phyloP scores from a whole-genome alignment of 1,139 yeast species.

The Hanseniaspora gamundiae region DNA sequence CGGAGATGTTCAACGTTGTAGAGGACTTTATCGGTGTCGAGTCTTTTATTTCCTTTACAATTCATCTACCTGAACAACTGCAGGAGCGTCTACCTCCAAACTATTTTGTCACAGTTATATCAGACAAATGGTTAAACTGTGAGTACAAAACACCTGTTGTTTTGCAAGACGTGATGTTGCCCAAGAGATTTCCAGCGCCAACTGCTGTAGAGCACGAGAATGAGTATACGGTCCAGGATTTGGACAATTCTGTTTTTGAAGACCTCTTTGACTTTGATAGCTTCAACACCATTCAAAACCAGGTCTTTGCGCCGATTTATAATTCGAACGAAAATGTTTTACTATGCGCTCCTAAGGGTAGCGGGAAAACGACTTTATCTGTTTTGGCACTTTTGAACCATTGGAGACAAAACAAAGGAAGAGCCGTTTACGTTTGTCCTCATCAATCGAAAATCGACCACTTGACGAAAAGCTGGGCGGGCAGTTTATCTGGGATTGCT shows the following conservation, averaged over 20 bases:
- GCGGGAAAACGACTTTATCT: conserved; percentile 63
- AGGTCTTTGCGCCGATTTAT: conserved; percentile 49
- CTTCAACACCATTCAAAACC: conserved; percentile 68
- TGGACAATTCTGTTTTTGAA: conserved; percentile 37
- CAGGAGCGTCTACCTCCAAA: conserved; percentile 59
- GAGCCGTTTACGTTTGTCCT: conserved; percentile 61
- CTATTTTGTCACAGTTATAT: conserved; percentile 57
- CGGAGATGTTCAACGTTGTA: conserved; percentile 43
- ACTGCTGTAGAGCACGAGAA: conserved; percentile 26
- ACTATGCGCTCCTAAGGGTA: conserved; percentile 62
- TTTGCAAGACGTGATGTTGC: conserved; percentile 43
- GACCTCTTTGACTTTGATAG: conserved; percentile 24
- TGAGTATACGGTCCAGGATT: conserved; percentile 30
- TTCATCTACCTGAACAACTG: conserved; percentile 30
- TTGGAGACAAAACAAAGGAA: conserved; percentile 52
- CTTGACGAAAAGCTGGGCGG: conserved; percentile 38
- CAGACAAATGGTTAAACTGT: conserved; percentile 80
- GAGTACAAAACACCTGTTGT: conserved; percentile 52
- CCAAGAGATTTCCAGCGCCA: conserved; percentile 58
- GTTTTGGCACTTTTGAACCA: conserved; percentile 62
- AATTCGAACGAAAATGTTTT: conserved; percentile 47
- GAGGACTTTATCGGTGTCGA: conserved; percentile 38
- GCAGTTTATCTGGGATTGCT: conserved; percentile 33
- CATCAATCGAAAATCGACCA: conserved; percentile 41
- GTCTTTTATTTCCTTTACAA: conserved; percentile 52